Percentiles rank a stretch among this genome's conserved stretches.
phyloP scores from a whole-genome alignment of 345 rosid genomes.

The Populus deltoides region DNA sequence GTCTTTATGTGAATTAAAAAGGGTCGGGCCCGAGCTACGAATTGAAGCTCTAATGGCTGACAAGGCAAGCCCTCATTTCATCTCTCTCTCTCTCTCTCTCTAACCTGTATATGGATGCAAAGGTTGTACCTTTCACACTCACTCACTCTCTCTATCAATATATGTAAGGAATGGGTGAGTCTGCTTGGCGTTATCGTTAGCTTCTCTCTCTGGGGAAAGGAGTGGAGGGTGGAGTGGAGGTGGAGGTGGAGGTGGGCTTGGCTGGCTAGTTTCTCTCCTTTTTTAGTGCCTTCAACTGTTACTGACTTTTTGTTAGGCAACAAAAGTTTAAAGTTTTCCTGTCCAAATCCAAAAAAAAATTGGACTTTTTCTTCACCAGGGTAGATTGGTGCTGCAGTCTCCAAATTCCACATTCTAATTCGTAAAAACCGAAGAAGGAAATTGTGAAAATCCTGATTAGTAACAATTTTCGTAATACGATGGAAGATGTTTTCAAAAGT shows the following conservation, averaged over 20 bases:
- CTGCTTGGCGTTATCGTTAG: not conserved
- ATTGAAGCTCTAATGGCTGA: conserved; percentile 51
- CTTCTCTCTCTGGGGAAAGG: not conserved
- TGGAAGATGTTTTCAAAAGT: too few relatives aligned
- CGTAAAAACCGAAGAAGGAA: not conserved
- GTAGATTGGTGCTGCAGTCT: not conserved
- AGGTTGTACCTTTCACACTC: not conserved
- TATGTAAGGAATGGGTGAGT: not conserved
- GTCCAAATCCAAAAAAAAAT: not conserved
- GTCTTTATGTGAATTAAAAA: conserved; percentile 25
- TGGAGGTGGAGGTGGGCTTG: conserved; percentile 16
- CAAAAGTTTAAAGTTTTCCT: not conserved
- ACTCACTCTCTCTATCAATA: conserved; percentile 3
- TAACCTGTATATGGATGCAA: not conserved
- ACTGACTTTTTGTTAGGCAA: conserved; percentile 1
- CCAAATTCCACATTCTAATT: not conserved
- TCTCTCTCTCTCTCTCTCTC: conserved; percentile 21
- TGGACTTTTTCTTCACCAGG: conserved; percentile 5
- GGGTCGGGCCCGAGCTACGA: conserved; percentile 38
- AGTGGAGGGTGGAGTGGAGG: conserved; percentile 1
- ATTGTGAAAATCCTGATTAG: too few relatives aligned
- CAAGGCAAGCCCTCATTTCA: conserved; percentile 44
- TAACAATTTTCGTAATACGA: too few relatives aligned
- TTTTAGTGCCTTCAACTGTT: conserved; percentile 30
- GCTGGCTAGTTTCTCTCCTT: conserved; percentile 11